These are phyloP conservation scores for Mucor circinelloides DNA, from an alignment of 371 early-diverging fungal species.

Conservation along the genomic window DNA sequence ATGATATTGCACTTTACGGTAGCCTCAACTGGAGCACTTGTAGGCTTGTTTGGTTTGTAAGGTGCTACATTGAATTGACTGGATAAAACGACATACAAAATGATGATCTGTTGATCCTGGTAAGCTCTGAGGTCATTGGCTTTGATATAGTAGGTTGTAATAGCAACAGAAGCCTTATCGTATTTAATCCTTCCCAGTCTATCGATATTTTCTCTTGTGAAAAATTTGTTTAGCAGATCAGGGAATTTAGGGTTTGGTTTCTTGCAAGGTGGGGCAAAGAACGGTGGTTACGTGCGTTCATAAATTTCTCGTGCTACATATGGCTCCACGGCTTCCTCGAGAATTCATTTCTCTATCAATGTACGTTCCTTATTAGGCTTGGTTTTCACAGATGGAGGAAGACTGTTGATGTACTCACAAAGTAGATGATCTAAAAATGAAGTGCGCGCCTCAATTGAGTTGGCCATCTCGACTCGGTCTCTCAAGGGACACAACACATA, in stretches of 20 bases:
- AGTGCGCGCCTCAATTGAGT: slow-evolving; percentile 22
- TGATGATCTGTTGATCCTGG: slow-evolving; percentile 5
- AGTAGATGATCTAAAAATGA: slow-evolving; percentile 24
- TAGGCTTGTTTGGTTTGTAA: slow-evolving; percentile 16
- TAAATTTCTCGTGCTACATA: slow-evolving; percentile 24
- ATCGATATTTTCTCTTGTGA: slow-evolving; percentile 11
- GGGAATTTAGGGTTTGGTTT: neutral
- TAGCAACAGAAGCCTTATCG: neutral
- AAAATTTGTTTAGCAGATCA: neutral
- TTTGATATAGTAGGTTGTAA: neutral
- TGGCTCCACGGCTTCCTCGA: slow-evolving; percentile 23
- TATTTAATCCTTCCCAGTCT: slow-evolving; percentile 12
- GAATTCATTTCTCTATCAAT: slow-evolving; percentile 20
- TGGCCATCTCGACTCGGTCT: slow-evolving; percentile 26
- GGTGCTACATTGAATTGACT: slow-evolving; percentile 12
- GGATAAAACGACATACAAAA: slow-evolving; percentile 12
- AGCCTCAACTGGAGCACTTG: neutral
- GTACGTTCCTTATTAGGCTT: neutral
- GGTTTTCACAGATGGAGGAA: slow-evolving; percentile 22
- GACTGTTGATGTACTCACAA: slow-evolving; percentile 20
- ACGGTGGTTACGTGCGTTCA: slow-evolving; percentile 22
- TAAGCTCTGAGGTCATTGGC: neutral
- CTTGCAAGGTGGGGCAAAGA: slow-evolving; percentile 13
- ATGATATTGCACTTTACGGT: neutral
- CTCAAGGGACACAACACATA: slow-evolving; percentile 9